These are phyloP conservation scores for Xerophyta viscosa DNA, from an alignment of 106 monocot genomes.

Conservation along the genomic window DNA sequence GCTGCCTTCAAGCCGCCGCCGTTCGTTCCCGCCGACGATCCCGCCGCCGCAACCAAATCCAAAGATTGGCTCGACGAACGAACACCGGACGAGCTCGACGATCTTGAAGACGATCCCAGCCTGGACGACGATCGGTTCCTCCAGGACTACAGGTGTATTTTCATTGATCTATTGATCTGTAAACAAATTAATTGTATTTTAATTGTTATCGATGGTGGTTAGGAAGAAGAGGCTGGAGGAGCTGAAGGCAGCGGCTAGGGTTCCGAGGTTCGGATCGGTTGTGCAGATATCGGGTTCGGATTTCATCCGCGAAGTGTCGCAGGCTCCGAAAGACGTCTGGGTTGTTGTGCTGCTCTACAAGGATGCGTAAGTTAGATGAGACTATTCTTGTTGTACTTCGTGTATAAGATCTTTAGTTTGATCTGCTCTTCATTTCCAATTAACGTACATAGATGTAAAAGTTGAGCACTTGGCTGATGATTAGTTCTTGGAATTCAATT, in stretches of 20 bases:
- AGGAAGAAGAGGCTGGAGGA: constrained; percentile 88
- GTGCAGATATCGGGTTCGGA: constrained; percentile 48
- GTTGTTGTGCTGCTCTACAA: constrained; percentile 81
- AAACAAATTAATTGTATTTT: too few species aligned
- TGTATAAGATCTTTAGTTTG: too few species aligned
- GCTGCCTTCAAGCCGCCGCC: constrained; percentile 71
- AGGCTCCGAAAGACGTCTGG: constrained; percentile 55
- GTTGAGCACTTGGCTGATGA: too few species aligned
- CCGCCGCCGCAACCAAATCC: constrained; percentile 46
- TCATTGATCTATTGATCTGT: too few species aligned
- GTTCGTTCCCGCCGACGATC: constrained; percentile 56
- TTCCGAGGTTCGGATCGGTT: constrained; percentile 43
- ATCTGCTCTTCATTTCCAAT: too few species aligned
- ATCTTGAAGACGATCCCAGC: constrained; percentile 71
- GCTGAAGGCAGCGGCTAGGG: constrained; percentile 48
- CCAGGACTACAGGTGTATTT: constrained; percentile 66
- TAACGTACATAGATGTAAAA: too few species aligned
- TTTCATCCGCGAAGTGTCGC: constrained; percentile 66
- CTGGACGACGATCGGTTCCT: constrained; percentile 90
- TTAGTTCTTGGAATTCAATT: too few species aligned
- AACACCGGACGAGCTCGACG: constrained; percentile 75
- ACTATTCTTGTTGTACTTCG: neutral
- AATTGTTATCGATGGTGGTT: too few species aligned
- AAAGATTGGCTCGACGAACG: constrained; percentile 67
- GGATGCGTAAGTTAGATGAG: constrained; percentile 42